Evolutionary conservation across 257 asterid genomes (phyloP).

Genomic region (Solanum virginianum): DNA sequence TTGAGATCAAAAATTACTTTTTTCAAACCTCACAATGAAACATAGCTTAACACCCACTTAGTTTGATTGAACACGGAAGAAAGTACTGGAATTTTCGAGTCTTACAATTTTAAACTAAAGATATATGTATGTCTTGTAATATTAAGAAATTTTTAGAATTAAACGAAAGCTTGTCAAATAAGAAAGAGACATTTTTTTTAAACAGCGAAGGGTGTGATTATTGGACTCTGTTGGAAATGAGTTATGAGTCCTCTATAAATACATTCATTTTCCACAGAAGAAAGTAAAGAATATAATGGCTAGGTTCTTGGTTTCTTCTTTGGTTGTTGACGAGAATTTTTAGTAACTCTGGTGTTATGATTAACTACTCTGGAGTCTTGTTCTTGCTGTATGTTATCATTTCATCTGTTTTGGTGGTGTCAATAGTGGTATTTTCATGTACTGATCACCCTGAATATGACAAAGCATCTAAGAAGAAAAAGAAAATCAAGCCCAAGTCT

Average conservation of each 20-base stretch:
- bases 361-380: not conserved
- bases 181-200: not conserved
- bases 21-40: not conserved
- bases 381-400: not conserved
- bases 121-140: not conserved
- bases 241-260: not conserved
- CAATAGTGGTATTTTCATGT: not conserved
- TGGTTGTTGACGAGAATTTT: not conserved
- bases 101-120: not conserved
- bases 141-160: not conserved
- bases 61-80: not conserved
- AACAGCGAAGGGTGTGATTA: not conserved
- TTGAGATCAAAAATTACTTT: too few relatives aligned
- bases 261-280: not conserved
- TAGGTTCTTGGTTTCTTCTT: not conserved
- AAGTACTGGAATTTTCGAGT: too few relatives aligned
- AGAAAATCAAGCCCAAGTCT: not conserved
- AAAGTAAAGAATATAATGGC: not conserved
- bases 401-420: not conserved
- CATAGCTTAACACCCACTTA: not conserved
- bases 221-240: not conserved
- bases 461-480: not conserved
- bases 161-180: not conserved
- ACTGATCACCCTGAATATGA: not conserved
- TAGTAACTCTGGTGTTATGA: too few relatives aligned